Conservation (phyloP, 768 basidiomycete species). For the Candolleomyces efflorescens region DNA sequence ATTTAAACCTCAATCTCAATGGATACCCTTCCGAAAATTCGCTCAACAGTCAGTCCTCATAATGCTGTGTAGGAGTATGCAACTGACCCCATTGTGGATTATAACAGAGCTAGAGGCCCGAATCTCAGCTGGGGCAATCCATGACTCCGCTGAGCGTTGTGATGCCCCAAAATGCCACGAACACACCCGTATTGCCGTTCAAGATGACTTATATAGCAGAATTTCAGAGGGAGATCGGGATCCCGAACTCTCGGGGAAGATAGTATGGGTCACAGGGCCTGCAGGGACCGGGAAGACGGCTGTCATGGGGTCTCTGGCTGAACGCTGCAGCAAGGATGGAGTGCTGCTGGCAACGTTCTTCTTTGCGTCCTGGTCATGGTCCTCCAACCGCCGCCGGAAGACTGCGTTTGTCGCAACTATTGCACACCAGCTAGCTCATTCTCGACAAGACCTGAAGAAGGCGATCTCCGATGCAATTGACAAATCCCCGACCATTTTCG, state of each 20-base stretch:
- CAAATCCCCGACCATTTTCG: background rate
- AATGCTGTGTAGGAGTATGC: too few relatives aligned
- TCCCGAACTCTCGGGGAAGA: background rate
- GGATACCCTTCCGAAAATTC: too few relatives aligned
- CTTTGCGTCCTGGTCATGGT: background rate
- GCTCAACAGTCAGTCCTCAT: too few relatives aligned
- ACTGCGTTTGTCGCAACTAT: background rate
- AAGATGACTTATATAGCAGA: background rate
- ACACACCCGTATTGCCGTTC: background rate
- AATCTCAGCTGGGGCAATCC: background rate
- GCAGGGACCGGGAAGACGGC: constrained; percentile 1
- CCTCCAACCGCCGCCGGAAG: background rate
- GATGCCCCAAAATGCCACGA: background rate
- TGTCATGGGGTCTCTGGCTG: background rate
- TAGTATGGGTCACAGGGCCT: background rate
- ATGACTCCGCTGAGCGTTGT: background rate
- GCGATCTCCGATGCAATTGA: background rate
- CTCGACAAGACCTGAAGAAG: background rate
- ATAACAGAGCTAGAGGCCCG: too few relatives aligned
- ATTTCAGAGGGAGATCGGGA: background rate
- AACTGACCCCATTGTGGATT: too few relatives aligned
- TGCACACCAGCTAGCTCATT: background rate
- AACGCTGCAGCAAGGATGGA: background rate
- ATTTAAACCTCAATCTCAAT: too few relatives aligned
- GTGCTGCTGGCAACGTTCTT: background rate